These are phyloP conservation scores for Telopea speciosissima DNA, from an alignment of 177 flowering plant genomes.

Conservation along the genomic window DNA sequence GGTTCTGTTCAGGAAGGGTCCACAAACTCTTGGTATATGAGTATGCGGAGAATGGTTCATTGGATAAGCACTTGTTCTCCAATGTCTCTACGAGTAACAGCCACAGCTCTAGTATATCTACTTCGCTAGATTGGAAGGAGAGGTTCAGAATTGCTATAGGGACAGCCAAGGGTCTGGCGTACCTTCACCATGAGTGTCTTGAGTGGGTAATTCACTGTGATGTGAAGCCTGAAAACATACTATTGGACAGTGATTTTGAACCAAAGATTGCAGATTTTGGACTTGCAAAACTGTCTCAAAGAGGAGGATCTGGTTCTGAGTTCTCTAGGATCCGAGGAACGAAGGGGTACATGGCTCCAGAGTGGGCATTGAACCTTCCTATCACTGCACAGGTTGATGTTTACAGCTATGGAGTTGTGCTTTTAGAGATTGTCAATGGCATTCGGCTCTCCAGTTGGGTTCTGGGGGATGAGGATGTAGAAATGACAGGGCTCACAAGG, in stretches of 20 bases:
- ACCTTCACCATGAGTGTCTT: constrained; percentile 60
- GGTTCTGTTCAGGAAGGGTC: constrained; percentile 41
- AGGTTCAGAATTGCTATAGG: constrained; percentile 46
- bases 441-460: constrained; percentile 31
- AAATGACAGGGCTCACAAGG: constrained; percentile 24
- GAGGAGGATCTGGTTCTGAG: constrained; percentile 28
- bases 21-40: constrained; percentile 30
- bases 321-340: constrained; percentile 49
- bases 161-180: constrained; percentile 55
- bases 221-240: constrained; percentile 68
- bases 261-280: constrained; percentile 74
- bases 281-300: constrained; percentile 42
- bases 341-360: constrained; percentile 67
- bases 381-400: constrained; percentile 63
- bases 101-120: neutral
- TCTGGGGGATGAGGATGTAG: constrained; percentile 13
- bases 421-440: constrained; percentile 54
- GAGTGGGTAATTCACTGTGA: constrained; percentile 80
- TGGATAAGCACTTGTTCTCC: constrained; percentile 23
- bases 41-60: constrained; percentile 25
- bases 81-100: neutral
- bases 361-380: constrained; percentile 50
- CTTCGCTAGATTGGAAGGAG: constrained; percentile 33
- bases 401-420: constrained; percentile 54
- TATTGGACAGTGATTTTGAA: constrained; percentile 43